Base-by-base conservation (phyloP, 1,284 basidiomycete species). In the Phaffia rhodozyma region DNA sequence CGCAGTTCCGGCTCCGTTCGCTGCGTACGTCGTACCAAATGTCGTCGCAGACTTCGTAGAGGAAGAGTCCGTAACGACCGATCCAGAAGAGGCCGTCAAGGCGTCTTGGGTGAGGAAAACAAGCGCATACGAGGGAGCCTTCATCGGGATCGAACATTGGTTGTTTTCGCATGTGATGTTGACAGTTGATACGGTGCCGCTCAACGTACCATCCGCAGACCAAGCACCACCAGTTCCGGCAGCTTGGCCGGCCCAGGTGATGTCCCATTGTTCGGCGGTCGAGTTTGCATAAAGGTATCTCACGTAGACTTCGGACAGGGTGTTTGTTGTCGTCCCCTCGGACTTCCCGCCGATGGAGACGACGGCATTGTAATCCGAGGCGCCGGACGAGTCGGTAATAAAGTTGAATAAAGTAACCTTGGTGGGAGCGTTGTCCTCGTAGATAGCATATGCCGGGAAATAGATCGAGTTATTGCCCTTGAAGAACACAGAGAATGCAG, bases 361-460 rank as follows among this genome's bases (percentile, higher is more conserved):
- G 29, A 76, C 76, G 13, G 77, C 82, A 0, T 76, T 79, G 67
- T 82, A 77, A 69, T 80, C 79, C 68, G 76, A 82, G 7, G 75
- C 78, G 7, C 83, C 83, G 1, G 75, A 75, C 0, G 78, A 68
- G 69, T 86, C 84, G 25, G 78, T 75, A 57, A 83, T 75, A 66
- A 72, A 78, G 69, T 76, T 75, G 68, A 77, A 69, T 32, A 76
- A 65, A 20, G 69, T 74, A 34, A 77, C 68, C 21, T 73, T 69
- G 25, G 73, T 68, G 16, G 75, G 70, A 55, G 71, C 75, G 9
- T 80, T 81, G 65, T 80, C 76, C 72, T 66, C 64, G 68, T 75
- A 76, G 66, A 76, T 70, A n/a, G 71, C 70, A 65, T 74, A 76
- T 3, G 67, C 72, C 4, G 75, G 74, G 9, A 71, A 73, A 61